phyloP scores from a whole-genome alignment of 306 rosid species.

The Cicer arietinum region DNA sequence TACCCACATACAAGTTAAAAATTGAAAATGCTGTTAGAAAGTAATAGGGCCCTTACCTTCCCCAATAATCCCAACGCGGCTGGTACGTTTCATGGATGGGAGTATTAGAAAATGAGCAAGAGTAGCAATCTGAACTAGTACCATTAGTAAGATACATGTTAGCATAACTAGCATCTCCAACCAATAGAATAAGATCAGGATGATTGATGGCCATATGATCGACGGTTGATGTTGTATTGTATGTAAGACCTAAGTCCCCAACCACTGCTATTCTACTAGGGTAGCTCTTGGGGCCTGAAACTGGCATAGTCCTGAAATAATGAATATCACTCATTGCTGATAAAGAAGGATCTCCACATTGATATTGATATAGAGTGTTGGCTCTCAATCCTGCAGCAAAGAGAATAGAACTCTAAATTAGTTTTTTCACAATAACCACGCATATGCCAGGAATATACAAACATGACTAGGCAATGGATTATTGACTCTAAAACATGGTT shows the following conservation, averaged over 20 bases:
- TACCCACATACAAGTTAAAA: too few relatives aligned
- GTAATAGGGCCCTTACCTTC: slow-evolving; percentile 56
- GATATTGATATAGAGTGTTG: slow-evolving; percentile 75
- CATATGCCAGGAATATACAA: background rate
- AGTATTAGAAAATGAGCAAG: slow-evolving; percentile 74
- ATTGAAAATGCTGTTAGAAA: too few relatives aligned
- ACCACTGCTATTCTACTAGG: slow-evolving; percentile 84
- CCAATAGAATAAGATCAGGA: slow-evolving; percentile 78
- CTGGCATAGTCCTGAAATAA: slow-evolving; percentile 87
- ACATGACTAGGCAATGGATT: slow-evolving; percentile 11
- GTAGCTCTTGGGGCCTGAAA: slow-evolving; percentile 74
- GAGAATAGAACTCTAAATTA: slow-evolving; percentile 32
- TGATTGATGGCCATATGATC: slow-evolving; percentile 69
- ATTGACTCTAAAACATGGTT: background rate
- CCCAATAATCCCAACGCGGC: slow-evolving; percentile 99
- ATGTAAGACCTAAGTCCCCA: slow-evolving; percentile 90
- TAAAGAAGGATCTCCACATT: slow-evolving; percentile 79
- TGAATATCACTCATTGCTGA: slow-evolving; percentile 70
- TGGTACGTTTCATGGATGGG: slow-evolving; percentile 90
- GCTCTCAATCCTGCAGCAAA: slow-evolving; percentile 65
- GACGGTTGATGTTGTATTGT: slow-evolving; percentile 83
- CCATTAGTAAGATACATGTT: slow-evolving; percentile 82
- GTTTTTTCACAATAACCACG: slow-evolving; percentile 4
- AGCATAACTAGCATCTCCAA: slow-evolving; percentile 80
- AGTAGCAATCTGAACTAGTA: slow-evolving; percentile 72